Evolutionary conservation across 495 filamentous ascomycete species (phyloP).

Genomic region (Lophiotrema nucula): DNA sequence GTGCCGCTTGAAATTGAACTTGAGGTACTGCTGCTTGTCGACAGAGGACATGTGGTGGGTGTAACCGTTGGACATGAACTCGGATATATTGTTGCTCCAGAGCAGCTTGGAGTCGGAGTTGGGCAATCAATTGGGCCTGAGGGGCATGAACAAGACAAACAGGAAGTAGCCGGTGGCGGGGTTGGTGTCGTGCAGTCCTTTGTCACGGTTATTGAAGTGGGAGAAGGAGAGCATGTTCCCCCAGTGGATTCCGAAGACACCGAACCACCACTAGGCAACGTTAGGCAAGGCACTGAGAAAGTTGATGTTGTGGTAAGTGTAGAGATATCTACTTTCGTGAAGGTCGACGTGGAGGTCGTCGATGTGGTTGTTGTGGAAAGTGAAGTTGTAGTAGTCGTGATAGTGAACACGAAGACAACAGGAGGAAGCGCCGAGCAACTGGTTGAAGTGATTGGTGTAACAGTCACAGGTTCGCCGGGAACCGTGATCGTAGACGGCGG

Average conservation of each 20-base stretch:
- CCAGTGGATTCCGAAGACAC: background rate
- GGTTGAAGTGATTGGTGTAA: background rate
- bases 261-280: too few relatives aligned
- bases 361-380: background rate
- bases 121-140: background rate
- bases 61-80: background rate
- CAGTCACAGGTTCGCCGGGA: background rate
- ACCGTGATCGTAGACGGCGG: background rate
- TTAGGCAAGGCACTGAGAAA: background rate
- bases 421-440: constrained; percentile 2
- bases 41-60: background rate
- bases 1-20: background rate
- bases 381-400: constrained; percentile 3
- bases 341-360: background rate
- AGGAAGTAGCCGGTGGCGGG: background rate
- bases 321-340: background rate
- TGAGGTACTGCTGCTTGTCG: background rate
- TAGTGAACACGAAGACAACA: constrained; percentile 9
- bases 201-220: constrained; percentile 1
- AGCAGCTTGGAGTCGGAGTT: background rate
- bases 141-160: background rate
- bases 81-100: constrained; percentile 3
- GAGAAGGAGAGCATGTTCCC: background rate
- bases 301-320: background rate
- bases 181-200: background rate